phyloP scores from a whole-genome alignment of 176 grass and related monocot genomes.

The Carex littledalei region DNA sequence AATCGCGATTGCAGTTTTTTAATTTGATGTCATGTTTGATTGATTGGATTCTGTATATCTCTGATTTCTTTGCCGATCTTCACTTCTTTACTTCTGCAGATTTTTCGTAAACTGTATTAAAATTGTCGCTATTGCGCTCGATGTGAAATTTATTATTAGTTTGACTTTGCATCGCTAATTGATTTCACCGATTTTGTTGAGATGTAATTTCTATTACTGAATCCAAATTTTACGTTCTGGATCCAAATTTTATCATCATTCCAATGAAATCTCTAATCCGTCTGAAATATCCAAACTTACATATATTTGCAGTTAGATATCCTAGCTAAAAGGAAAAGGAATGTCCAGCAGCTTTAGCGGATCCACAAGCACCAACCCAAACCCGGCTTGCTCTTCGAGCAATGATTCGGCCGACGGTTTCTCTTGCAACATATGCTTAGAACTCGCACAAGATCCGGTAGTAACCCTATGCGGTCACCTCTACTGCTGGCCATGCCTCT shows the following conservation, averaged over 20 bases:
- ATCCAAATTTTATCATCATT: not conserved
- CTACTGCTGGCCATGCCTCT: conserved; percentile 93
- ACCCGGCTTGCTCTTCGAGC: conserved; percentile 12
- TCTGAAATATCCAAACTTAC: not conserved
- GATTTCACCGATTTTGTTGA: not conserved
- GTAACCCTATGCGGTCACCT: conserved; percentile 90
- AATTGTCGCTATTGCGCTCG: not conserved
- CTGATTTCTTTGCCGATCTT: not conserved
- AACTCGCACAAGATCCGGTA: conserved; percentile 79
- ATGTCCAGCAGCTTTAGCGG: not conserved
- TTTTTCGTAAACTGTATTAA: not conserved
- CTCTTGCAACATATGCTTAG: conserved; percentile 95
- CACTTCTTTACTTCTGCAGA: not conserved
- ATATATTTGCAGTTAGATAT: not conserved
- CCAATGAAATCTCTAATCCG: not conserved
- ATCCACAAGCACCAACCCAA: not conserved
- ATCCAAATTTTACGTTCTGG: not conserved
- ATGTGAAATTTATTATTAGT: not conserved
- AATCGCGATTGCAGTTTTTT: not conserved
- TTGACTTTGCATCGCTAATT: not conserved
- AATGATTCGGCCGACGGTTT: conserved; percentile 50
- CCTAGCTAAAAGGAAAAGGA: not conserved
- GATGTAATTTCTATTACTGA: not conserved
- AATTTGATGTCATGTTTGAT: not conserved
- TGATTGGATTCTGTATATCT: not conserved